A percentile compares a stretch with the other conserved stretches of the same genome.
Evolutionary conservation across 768 basidiomycete species (phyloP).

Genomic region (Termitomyces sp.): DNA sequence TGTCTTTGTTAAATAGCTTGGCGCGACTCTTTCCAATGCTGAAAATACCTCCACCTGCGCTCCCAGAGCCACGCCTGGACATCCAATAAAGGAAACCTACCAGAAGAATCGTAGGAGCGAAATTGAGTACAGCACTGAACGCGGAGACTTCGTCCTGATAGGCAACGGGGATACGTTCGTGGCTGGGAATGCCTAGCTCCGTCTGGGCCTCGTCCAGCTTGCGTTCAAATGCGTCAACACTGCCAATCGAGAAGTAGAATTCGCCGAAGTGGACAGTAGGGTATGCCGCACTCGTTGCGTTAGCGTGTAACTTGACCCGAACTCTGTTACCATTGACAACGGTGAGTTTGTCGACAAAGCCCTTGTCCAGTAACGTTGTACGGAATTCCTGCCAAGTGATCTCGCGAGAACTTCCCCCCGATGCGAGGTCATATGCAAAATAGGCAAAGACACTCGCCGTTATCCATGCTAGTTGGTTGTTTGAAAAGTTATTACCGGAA

Average conservation of each 20-base stretch:
- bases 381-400: constrained; percentile 99
- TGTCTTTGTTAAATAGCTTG: constrained; percentile 95
- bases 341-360: constrained; percentile 87
- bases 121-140: constrained; percentile 74
- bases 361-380: constrained; percentile 94
- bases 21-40: constrained; percentile 95
- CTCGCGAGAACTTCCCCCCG: constrained; percentile 61
- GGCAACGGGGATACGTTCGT: constrained; percentile 93
- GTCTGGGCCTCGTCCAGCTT: constrained; percentile 91
- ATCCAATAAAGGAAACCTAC: constrained; percentile 89
- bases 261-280: constrained; percentile 55
- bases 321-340: constrained; percentile 91
- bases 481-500: constrained; percentile 49
- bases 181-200: constrained; percentile 87
- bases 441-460: constrained; percentile 53
- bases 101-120: constrained; percentile 92
- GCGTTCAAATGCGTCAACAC: constrained; percentile 93
- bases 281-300: constrained; percentile 77
- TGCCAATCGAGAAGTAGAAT: constrained; percentile 96
- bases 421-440: constrained; percentile 59
- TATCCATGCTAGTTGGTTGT: constrained; percentile 49
- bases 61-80: constrained; percentile 62
- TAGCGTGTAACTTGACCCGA: constrained; percentile 88
- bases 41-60: constrained; percentile 87
- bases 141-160: constrained; percentile 94